phyloP scores from a whole-genome alignment of 2,329 filamentous ascomycete genomes.

The Pleoardoris graminearum region DNA sequence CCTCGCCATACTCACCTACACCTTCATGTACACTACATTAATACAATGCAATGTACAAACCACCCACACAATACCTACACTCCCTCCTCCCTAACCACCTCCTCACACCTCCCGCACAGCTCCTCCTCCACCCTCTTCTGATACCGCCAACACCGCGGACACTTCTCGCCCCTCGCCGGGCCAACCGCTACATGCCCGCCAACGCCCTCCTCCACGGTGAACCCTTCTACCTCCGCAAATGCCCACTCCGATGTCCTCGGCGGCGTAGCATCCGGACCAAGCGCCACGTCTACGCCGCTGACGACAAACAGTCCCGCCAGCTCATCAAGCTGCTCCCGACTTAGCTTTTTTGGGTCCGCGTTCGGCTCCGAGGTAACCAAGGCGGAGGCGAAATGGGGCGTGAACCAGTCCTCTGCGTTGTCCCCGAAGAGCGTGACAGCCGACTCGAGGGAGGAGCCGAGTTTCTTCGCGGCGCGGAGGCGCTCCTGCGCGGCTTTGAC shows the following conservation, averaged over 20 bases:
- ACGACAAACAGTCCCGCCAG: slow-evolving; percentile 51
- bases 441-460: slow-evolving; percentile 82
- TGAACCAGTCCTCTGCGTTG: background rate
- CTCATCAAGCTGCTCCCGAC: slow-evolving; percentile 29
- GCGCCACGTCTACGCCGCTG: slow-evolving; percentile 34
- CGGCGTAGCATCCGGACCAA: background rate
- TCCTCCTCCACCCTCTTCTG: slow-evolving; percentile 66
- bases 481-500: slow-evolving; percentile 77
- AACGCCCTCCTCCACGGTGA: slow-evolving; percentile 34
- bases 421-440: slow-evolving; percentile 61
- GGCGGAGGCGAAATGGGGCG: background rate
- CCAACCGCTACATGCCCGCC: slow-evolving; percentile 36
- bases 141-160: slow-evolving; percentile 87
- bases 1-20: too few species aligned
- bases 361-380: background rate
- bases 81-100: slow-evolving; percentile 56
- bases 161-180: slow-evolving; percentile 66
- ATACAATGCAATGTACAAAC: too few species aligned
- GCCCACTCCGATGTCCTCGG: background rate
- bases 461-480: slow-evolving; percentile 69
- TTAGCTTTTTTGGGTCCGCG: background rate
- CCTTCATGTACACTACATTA: too few species aligned
- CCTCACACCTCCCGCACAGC: slow-evolving; percentile 74
- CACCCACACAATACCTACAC: too few species aligned
- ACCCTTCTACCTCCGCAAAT: slow-evolving; percentile 26